Evolutionary conservation across 2,329 filamentous ascomycete genomes (phyloP), one percentile per base, ranked within the genome.

Genomic region (Reticulascus tulasneorum): DNA sequence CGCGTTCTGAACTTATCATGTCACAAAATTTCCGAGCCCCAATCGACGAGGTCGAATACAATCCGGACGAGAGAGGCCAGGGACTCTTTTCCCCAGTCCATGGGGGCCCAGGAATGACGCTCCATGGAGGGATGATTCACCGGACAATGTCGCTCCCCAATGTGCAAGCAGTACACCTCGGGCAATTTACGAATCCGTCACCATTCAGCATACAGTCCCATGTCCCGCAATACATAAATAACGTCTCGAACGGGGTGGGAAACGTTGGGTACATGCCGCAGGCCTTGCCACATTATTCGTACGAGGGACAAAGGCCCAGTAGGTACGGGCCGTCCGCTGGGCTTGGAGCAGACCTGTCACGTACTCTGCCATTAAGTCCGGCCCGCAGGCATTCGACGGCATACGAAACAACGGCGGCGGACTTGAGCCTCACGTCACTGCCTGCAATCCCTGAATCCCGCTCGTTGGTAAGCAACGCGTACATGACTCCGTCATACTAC

Each of bases 1-100:
- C 80, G 10, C 75, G 82, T 5, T 40, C 55, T 0, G 75, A 81
- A 34, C 64, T 86, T 19, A 64, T 79, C 26, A 69, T 69, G 12
- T 72, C 74, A 33, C 77, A 82, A 49, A 84, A 78, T 56, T 86
- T 86, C 59, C 75, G 82, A 8, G 68, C 77, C 1, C 77, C 79
- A 0, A 69, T 84, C 21, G 77, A 84, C 34, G 79, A 84, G 30
- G 53, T 72, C 4, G 75, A 79, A 23, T n/a, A n/a, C n/a, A n/a
- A n/a, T n/a, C n/a, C n/a, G n/a, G n/a, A n/a, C n/a, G n/a, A n/a
- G n/a, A n/a, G n/a, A n/a, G n/a, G n/a, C n/a, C n/a, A n/a, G n/a
- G n/a, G n/a, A n/a, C n/a, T n/a, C n/a, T n/a, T n/a, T n/a, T n/a
- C n/a, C n/a, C n/a, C n/a, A n/a, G n/a, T n/a, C n/a, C n/a, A n/a